phyloP scores from a whole-genome alignment of 73 alveolate species.

The Symbiodinium natans region DNA sequence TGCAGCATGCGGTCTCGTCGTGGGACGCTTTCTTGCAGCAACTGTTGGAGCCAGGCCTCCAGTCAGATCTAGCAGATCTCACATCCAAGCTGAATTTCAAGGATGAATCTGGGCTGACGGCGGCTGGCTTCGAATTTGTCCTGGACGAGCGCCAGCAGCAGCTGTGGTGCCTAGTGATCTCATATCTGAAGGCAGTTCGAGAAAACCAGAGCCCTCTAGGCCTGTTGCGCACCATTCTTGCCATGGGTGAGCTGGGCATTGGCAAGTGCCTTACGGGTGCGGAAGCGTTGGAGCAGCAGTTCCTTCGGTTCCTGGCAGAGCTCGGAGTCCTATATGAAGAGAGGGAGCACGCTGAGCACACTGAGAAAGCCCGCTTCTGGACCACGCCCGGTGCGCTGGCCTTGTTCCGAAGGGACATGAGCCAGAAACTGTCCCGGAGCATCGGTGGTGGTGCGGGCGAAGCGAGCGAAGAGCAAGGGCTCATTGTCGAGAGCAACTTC shows the following conservation, averaged over 20 bases:
- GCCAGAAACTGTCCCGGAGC: conserved; percentile 46
- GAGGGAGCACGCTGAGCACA: not conserved
- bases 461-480: conserved; percentile 29
- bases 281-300: not conserved
- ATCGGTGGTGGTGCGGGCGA: not conserved
- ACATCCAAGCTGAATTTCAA: not conserved
- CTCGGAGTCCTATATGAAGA: not conserved
- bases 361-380: not conserved
- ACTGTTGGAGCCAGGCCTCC: not conserved
- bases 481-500: conserved; percentile 88
- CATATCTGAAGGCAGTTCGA: not conserved
- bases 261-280: not conserved
- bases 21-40: conserved; percentile 60
- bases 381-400: conserved; percentile 75
- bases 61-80: not conserved
- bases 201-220: not conserved
- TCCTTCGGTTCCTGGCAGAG: not conserved
- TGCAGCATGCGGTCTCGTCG: conserved; percentile 24
- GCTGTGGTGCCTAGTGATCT: conserved; percentile 47
- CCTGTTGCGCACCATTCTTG: conserved; percentile 1
- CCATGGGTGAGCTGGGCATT: conserved; percentile 60
- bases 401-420: conserved; percentile 2
- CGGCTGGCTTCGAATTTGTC: conserved; percentile 58
- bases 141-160: conserved; percentile 90
- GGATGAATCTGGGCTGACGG: not conserved